Percentiles rank a stretch among this genome's conserved stretches.
Conservation (phyloP, 2,329 filamentous ascomycete genomes). For the Ophioceras dolichostomum region DNA sequence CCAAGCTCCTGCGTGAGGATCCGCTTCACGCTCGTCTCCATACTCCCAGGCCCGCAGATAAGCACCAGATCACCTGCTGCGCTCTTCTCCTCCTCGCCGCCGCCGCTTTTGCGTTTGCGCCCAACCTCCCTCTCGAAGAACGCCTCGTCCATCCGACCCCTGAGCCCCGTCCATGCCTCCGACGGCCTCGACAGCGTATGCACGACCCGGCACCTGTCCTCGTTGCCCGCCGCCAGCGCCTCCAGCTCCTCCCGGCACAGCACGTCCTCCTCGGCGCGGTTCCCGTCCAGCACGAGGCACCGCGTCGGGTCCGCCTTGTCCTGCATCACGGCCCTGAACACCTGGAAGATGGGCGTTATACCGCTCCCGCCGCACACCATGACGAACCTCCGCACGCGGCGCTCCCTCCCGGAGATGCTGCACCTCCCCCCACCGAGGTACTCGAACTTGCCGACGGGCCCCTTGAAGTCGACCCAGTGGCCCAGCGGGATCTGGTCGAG, state of each 20-base stretch:
- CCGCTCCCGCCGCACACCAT: conserved; percentile 89
- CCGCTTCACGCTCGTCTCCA: conserved; percentile 56
- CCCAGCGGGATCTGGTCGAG: conserved; percentile 63
- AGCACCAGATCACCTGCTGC: conserved; percentile 49
- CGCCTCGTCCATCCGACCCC: conserved; percentile 52
- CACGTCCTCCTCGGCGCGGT: conserved; percentile 69
- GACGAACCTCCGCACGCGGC: conserved; percentile 53
- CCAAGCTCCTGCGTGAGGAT: conserved; percentile 41
- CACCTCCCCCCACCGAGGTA: conserved; percentile 60
- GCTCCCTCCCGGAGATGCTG: conserved; percentile 40
- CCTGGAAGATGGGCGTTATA: conserved; percentile 84
- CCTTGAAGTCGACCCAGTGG: conserved; percentile 71
- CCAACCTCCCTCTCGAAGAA: conserved; percentile 50
- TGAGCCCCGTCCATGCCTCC: conserved; percentile 53
- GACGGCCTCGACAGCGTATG: conserved; percentile 57
- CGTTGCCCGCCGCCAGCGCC: conserved; percentile 28
- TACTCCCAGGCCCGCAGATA: conserved; percentile 64
- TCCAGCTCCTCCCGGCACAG: conserved; percentile 66
- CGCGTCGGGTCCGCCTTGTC: conserved; percentile 50
- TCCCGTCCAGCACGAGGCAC: conserved; percentile 69
- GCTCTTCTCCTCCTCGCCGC: too few species aligned
- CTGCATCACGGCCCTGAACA: conserved; percentile 60
- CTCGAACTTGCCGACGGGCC: conserved; percentile 75
- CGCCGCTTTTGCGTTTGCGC: conserved; percentile 7
- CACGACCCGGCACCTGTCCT: conserved; percentile 47